Evolutionary conservation across 2,329 filamentous ascomycete species (phyloP), one percentile per base, ranked within the genome.

Genomic region (Orbilia ellipsospora): DNA sequence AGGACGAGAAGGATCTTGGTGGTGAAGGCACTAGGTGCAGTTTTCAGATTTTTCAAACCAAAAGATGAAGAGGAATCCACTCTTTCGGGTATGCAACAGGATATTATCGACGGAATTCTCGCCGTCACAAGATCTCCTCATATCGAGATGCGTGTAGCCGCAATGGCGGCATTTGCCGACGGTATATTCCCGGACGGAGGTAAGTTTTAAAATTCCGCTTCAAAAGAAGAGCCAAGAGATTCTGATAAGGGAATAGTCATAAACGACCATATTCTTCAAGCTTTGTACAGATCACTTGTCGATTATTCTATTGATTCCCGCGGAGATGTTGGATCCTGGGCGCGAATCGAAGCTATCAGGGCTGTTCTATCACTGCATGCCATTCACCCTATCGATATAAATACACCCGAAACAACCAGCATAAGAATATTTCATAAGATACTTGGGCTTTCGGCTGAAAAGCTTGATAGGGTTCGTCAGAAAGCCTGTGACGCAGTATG

Each of bases 261-360:
- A 18, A 66, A 77, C 48, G 54, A 65, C n/a, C 20, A 70, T 23
- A 77, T 77, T 26, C 50, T 72, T 31, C 60, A 70, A 31, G 55
- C 62, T 26, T 23, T 77, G 16, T 40, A 65, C 50, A 72, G 55
- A 48, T 88, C 90, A 0, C 83, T 99, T 28, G 90, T 94, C 78
- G 94, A 99, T 81, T 98, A 98, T 80, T 96, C 92, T 0, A 94
- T 92, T 2, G 94, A 92, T 78, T 90, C 94, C 13, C 87, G 93
- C 68, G 95, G 95, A 15, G 95, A 99, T 80, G 87, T 98, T 57
- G 95, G 95, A 4, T 96, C 94, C 0, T 88, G 94, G 62, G 91
- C 96, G 2, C 88, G 95, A 2, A 84, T 94, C 4, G 90, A 94
- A 81, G 94, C 92, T 23, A 86, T 97, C 12, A 86, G 88, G 73